Conservation (phyloP, 192 early-diverging fungal species). For the Mortierella hygrophila region DNA sequence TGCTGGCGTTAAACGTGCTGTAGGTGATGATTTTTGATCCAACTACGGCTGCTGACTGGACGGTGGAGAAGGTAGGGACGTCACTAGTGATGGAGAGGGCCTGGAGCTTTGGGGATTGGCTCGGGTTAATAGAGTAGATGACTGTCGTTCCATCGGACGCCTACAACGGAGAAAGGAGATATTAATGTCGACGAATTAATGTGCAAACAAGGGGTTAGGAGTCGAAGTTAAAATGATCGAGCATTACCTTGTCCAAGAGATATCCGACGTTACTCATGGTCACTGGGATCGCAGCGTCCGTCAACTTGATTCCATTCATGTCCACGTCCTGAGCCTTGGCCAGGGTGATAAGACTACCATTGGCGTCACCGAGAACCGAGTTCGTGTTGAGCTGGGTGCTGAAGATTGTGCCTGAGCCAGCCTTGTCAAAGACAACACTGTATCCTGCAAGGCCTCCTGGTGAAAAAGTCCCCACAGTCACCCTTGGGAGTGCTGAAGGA, state of each 20-base stretch:
- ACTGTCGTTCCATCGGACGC: constrained; percentile 33
- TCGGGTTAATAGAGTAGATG: constrained; percentile 35
- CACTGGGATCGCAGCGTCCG: constrained; percentile 26
- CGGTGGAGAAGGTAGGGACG: constrained; percentile 26
- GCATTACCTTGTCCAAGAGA: constrained; percentile 40
- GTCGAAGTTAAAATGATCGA: no score
- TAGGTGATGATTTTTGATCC: constrained; percentile 21
- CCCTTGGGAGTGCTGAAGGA: constrained; percentile 15
- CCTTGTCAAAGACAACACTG: constrained; percentile 27
- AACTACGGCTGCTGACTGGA: constrained; percentile 13
- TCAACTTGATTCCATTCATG: constrained; percentile 23
- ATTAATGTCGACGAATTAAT: neutral
- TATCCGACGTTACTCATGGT: constrained; percentile 37
- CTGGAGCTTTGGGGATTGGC: constrained; percentile 24
- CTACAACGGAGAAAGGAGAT: neutral
- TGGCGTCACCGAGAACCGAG: neutral
- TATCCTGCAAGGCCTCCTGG: constrained; percentile 33
- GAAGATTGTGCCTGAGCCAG: constrained; percentile 24
- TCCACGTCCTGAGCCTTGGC: constrained; percentile 22
- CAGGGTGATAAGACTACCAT: constrained; percentile 16
- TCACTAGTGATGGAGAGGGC: constrained; percentile 17
- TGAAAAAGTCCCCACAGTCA: constrained; percentile 27
- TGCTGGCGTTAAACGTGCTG: neutral
- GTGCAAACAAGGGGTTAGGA: no score
- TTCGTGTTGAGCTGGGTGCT: neutral